Conservation (phyloP, 2,329 filamentous ascomycete genomes). For the Xylariales sp. region DNA sequence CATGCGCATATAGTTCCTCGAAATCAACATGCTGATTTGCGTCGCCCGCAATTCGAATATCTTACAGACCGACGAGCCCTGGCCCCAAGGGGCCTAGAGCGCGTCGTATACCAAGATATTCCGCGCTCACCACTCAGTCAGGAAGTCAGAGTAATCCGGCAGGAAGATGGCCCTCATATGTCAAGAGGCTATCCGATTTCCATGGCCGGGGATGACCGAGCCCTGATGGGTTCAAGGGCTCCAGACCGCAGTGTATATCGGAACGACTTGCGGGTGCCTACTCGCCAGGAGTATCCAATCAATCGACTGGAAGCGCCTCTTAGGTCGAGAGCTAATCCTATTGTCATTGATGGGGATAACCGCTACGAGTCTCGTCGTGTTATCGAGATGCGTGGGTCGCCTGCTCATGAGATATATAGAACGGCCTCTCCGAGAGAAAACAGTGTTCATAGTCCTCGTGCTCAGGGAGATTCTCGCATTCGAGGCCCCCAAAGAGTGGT, state of each 20-base stretch:
- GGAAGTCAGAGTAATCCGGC: constrained; percentile 34
- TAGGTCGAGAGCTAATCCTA: constrained; percentile 44
- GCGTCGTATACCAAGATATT: constrained; percentile 32
- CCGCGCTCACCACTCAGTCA: constrained; percentile 36
- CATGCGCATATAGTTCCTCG: constrained; percentile 42
- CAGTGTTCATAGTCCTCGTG: constrained; percentile 30
- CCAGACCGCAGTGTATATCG: constrained; percentile 26
- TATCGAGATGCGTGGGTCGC: constrained; percentile 42
- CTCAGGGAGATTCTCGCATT: constrained; percentile 34
- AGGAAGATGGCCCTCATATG: constrained; percentile 36
- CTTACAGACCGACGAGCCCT: constrained; percentile 31
- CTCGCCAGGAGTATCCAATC: constrained; percentile 24
- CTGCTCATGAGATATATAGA: constrained; percentile 37
- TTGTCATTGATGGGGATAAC: constrained; percentile 40
- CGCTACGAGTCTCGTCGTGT: constrained; percentile 40
- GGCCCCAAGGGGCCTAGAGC: constrained; percentile 20
- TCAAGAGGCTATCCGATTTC: constrained; percentile 36
- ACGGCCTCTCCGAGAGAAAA: constrained; percentile 31
- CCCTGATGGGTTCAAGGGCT: constrained; percentile 29
- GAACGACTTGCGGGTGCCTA: constrained; percentile 5
- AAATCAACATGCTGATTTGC: constrained; percentile 37
- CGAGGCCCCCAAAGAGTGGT: constrained; percentile 40
- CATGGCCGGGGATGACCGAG: constrained; percentile 32
- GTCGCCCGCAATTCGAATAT: constrained; percentile 37
- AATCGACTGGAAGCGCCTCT: constrained; percentile 37